phyloP scores from a whole-genome alignment of 2,329 filamentous ascomycete species.

The Diaporthe vexans region DNA sequence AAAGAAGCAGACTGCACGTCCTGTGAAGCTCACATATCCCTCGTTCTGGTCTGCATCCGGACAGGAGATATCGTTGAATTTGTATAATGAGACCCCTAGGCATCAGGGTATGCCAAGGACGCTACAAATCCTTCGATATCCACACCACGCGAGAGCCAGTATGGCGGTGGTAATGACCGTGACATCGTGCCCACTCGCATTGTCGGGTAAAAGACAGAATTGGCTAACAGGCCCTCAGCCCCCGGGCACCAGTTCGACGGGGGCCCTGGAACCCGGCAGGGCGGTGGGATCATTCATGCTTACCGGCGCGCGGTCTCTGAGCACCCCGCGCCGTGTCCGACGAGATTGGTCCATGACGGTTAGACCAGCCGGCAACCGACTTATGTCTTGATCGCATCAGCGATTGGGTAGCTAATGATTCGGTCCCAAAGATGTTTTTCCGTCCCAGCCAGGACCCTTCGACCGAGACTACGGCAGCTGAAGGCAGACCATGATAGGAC shows the following conservation, averaged over 20 bases:
- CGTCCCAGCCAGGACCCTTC: neutral
- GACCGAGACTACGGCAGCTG: no score
- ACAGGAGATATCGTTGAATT: neutral
- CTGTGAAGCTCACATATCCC: neutral
- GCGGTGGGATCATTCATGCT: neutral
- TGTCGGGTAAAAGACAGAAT: constrained; percentile 15
- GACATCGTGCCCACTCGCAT: constrained; percentile 22
- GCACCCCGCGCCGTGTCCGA: constrained; percentile 23
- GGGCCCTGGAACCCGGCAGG: neutral
- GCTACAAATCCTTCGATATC: constrained; percentile 31
- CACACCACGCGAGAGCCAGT: neutral
- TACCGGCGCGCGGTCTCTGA: constrained; percentile 9
- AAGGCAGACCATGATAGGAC: no score
- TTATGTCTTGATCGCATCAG: neutral
- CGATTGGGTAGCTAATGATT: neutral
- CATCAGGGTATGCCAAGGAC: constrained; percentile 18
- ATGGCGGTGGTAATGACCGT: constrained; percentile 15
- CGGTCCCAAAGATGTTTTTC: neutral
- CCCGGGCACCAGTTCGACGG: neutral
- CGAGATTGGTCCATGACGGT: constrained; percentile 15
- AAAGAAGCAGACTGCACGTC: neutral
- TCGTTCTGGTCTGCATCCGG: neutral
- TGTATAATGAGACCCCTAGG: constrained; percentile 13
- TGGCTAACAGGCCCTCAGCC: constrained; percentile 18
- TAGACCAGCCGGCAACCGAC: neutral